Percentiles rank a stretch among this genome's conserved stretches.
These are phyloP conservation scores for Penicillium paradoxum DNA, from an alignment of 495 filamentous ascomycete genomes.

Conservation along the genomic window DNA sequence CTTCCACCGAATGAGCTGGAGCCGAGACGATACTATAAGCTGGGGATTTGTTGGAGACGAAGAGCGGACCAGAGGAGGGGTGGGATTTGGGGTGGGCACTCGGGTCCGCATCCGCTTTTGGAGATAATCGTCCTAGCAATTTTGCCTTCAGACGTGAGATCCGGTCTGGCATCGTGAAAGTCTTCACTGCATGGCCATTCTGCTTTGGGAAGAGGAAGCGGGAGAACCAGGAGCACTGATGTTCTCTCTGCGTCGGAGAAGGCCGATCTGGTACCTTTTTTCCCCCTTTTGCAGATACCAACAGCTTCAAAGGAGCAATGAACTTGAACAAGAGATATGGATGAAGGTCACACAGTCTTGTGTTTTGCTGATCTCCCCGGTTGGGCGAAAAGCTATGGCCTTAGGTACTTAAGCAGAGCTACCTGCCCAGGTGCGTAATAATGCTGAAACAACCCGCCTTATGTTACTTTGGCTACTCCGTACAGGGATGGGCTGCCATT, in stretches of 20 bases:
- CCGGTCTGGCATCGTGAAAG: conserved; percentile 31
- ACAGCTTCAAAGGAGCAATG: neutral
- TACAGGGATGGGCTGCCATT: no score
- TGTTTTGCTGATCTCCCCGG: neutral
- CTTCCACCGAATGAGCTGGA: conserved; percentile 7
- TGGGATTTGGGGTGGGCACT: conserved; percentile 25
- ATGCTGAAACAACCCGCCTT: neutral
- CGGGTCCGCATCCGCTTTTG: conserved; percentile 31
- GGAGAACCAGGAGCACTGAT: neutral
- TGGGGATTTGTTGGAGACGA: conserved; percentile 21
- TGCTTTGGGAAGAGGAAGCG: neutral
- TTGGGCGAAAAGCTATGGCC: neutral
- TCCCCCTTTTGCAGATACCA: neutral
- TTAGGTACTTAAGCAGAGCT: neutral
- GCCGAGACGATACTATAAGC: conserved; percentile 22
- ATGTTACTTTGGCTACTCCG: no score
- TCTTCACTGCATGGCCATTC: neutral
- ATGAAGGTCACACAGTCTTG: neutral
- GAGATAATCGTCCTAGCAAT: conserved; percentile 39
- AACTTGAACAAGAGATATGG: neutral
- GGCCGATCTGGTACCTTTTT: neutral
- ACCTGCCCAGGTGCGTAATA: neutral
- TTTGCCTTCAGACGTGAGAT: conserved; percentile 36
- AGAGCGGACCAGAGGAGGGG: conserved; percentile 18
- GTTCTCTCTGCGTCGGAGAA: neutral